Evolutionary conservation across 352 stramenopile species (phyloP).

Genomic region (Phytophthora podocarpi): DNA sequence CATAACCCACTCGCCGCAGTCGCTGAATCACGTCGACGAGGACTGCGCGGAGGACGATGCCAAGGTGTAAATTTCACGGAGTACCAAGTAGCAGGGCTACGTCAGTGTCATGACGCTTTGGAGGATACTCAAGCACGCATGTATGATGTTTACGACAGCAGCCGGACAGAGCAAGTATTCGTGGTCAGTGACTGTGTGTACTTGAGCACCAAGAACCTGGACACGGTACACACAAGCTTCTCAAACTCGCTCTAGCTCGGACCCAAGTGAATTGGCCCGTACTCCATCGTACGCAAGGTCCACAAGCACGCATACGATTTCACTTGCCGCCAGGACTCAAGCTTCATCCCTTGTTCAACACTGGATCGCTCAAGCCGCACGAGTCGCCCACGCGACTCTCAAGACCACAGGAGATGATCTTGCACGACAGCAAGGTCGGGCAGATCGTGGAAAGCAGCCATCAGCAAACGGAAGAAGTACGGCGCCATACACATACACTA

Average conservation of each 20-base stretch:
- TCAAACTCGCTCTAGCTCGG: conserved; percentile 13
- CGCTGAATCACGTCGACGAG: not conserved
- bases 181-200: conserved; percentile 5
- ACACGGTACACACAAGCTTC: conserved; percentile 9
- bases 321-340: conserved; percentile 14
- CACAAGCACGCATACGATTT: conserved; percentile 19
- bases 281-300: conserved; percentile 16
- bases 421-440: not conserved
- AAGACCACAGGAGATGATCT: too few relatives aligned
- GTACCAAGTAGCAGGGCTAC: not conserved
- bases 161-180: conserved; percentile 11
- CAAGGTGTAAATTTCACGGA: conserved; percentile 11
- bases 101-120: conserved; percentile 6
- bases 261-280: conserved; percentile 16
- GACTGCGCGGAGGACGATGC: not conserved
- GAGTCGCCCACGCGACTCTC: not conserved
- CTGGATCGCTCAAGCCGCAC: conserved; percentile 10
- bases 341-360: conserved; percentile 20
- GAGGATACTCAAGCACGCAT: conserved; percentile 16
- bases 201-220: conserved; percentile 16
- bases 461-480: not conserved
- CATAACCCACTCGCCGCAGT: not conserved
- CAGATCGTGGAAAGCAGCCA: conserved; percentile 5
- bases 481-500: too few relatives aligned
- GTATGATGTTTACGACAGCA: conserved; percentile 10